phyloP scores from a whole-genome alignment of 2,329 filamentous ascomycete genomes.

The Microdochium paspali region DNA sequence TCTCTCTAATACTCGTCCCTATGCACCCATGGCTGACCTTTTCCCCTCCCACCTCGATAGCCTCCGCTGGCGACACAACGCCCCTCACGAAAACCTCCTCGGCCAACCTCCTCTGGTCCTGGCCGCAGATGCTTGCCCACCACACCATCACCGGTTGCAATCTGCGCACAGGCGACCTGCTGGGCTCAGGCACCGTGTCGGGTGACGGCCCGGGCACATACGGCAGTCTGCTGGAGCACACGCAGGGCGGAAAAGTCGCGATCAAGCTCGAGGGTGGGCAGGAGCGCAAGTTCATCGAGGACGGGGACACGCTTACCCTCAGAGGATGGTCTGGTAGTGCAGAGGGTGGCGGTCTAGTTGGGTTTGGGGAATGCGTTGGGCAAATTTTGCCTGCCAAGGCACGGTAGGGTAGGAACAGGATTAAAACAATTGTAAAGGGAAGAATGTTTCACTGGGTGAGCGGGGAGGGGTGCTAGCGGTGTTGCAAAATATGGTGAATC shows the following conservation, averaged over 20 bases:
- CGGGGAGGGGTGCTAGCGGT: no score
- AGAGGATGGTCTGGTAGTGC: constrained; percentile 53
- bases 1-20: not conserved
- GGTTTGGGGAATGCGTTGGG: constrained; percentile 66
- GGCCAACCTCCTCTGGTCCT: constrained; percentile 61
- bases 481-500: no score
- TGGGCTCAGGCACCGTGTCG: constrained; percentile 69
- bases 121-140: constrained; percentile 76
- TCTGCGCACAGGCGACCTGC: constrained; percentile 62
- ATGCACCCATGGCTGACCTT: not conserved
- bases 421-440: no score
- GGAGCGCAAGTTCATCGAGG: constrained; percentile 48
- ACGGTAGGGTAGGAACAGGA: no score
- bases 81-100: constrained; percentile 21
- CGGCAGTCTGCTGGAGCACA: constrained; percentile 67
- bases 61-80: constrained; percentile 4
- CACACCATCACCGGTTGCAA: constrained; percentile 72
- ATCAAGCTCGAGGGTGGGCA: constrained; percentile 55
- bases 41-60: constrained; percentile 3
- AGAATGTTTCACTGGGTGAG: no score
- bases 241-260: constrained; percentile 54
- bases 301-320: constrained; percentile 62
- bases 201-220: constrained; percentile 37
- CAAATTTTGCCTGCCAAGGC: constrained; percentile 48
- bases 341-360: constrained; percentile 56